Evolutionary conservation across 2,329 filamentous ascomycete genomes (phyloP).

Genomic region (Hymenoscyphus fructigenus): DNA sequence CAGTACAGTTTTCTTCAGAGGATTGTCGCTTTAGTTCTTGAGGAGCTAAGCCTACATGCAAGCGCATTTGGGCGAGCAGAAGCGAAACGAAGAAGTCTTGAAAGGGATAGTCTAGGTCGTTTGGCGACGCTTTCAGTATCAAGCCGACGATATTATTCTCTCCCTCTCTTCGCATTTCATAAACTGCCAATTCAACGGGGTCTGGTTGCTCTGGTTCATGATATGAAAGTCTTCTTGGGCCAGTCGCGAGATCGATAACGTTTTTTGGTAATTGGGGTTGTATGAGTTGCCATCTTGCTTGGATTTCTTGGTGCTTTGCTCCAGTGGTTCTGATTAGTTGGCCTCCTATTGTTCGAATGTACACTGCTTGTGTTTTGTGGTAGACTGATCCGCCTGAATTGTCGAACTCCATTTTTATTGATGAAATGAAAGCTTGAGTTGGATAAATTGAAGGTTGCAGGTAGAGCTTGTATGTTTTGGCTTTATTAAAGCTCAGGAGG

Average conservation of each 20-base stretch:
- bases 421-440: background rate
- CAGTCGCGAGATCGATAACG: background rate
- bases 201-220: background rate
- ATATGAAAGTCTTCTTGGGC: background rate
- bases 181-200: background rate
- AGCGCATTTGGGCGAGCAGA: slow-evolving; percentile 9
- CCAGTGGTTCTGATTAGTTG: slow-evolving; percentile 2
- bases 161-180: slow-evolving; percentile 4
- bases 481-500: background rate
- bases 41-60: slow-evolving; percentile 2
- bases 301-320: background rate
- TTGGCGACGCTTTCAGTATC: background rate
- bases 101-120: slow-evolving; percentile 1
- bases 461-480: background rate
- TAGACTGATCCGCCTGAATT: slow-evolving; percentile 9
- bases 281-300: slow-evolving; percentile 6
- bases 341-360: slow-evolving; percentile 3
- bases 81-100: slow-evolving; percentile 8
- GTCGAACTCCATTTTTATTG: slow-evolving; percentile 9
- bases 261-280: background rate
- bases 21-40: background rate
- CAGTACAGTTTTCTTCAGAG: background rate
- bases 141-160: slow-evolving; percentile 6
- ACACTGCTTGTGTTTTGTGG: slow-evolving; percentile 9
- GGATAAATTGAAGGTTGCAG: background rate